These are phyloP conservation scores for Grosmannia clavigera DNA, from an alignment of 2,329 filamentous ascomycete genomes.

Conservation along the genomic window DNA sequence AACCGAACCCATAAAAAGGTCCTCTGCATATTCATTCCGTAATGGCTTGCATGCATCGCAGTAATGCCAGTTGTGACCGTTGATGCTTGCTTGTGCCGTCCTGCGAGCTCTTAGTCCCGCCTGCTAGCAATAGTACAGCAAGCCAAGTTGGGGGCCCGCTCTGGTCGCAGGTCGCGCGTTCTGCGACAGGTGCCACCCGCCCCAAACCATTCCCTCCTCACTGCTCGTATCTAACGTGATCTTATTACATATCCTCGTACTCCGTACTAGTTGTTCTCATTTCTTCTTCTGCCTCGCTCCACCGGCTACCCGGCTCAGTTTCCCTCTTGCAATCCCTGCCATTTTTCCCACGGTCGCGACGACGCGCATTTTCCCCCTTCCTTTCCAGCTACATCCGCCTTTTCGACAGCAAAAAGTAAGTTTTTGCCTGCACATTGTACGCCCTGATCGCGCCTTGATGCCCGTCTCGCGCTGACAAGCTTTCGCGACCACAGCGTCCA, in stretches of 20 bases:
- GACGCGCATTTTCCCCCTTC: conserved; percentile 1
- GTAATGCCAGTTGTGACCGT: not conserved
- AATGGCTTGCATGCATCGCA: not conserved
- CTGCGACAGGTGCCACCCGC: conserved; percentile 1
- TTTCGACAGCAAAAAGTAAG: not conserved
- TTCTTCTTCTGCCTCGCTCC: not conserved
- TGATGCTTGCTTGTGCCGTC: not conserved
- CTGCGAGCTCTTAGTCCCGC: not conserved
- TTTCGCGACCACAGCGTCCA: not conserved
- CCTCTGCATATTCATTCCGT: not conserved
- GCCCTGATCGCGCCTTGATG: not conserved
- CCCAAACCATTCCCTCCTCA: not conserved
- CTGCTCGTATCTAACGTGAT: not conserved
- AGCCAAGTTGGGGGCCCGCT: not conserved
- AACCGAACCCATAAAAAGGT: not conserved
- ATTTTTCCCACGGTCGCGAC: conserved; percentile 1
- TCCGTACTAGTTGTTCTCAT: not conserved
- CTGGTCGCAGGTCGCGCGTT: not conserved
- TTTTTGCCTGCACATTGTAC: not conserved
- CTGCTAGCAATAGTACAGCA: not conserved
- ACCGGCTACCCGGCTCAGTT: not conserved
- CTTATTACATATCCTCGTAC: too few relatives aligned
- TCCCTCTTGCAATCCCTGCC: not conserved
- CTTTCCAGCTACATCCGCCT: not conserved
- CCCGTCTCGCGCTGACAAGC: not conserved